phyloP scores from a whole-genome alignment of 1,284 basidiomycete genomes.

The Cystobasidiaceae sp. region DNA sequence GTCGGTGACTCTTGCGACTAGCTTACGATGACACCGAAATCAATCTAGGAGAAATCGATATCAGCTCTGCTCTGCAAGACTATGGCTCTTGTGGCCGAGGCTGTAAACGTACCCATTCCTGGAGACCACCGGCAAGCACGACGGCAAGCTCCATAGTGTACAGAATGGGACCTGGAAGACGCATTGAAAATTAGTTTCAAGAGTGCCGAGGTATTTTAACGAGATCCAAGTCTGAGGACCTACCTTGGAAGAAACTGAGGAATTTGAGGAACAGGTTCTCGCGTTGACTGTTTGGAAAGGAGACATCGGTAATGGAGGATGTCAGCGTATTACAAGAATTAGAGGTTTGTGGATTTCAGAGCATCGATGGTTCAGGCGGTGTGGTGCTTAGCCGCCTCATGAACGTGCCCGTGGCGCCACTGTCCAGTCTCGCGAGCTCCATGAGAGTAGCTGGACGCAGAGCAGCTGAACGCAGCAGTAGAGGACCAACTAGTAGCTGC shows the following conservation, averaged over 20 bases:
- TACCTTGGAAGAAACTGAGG: constrained; percentile 46
- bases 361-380: neutral
- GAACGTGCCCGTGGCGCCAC: too few relatives aligned
- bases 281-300: constrained; percentile 34
- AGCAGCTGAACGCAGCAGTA: too few relatives aligned
- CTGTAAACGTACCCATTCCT: constrained; percentile 45
- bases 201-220: neutral
- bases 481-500: too few relatives aligned
- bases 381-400: too few relatives aligned
- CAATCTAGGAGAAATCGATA: constrained; percentile 40
- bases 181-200: neutral
- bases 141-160: constrained; percentile 50
- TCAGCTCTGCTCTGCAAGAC: neutral
- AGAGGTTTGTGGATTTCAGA: neutral
- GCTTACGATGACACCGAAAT: constrained; percentile 55
- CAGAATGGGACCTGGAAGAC: constrained; percentile 45
- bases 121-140: constrained; percentile 48
- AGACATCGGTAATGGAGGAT: constrained; percentile 1
- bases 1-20: constrained; percentile 22
- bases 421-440: too few relatives aligned
- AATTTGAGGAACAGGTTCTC: constrained; percentile 54
- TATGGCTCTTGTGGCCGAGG: neutral
- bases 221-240: neutral
- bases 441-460: too few relatives aligned
- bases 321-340: neutral